Evolutionary conservation across 1,284 basidiomycete genomes (phyloP).

Genomic region (Sparassis latifolia): DNA sequence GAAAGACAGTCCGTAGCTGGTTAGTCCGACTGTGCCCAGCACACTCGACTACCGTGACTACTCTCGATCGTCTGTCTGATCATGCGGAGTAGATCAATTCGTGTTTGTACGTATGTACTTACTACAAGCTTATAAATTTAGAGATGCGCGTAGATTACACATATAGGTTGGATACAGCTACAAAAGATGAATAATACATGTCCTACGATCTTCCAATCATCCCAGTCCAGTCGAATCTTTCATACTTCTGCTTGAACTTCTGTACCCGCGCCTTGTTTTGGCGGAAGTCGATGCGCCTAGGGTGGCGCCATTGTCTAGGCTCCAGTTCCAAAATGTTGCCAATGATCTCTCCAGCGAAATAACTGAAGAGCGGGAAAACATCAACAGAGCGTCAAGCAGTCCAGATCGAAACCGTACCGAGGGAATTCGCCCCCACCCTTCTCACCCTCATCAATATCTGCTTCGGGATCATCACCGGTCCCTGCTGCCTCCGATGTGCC

Average conservation of each 20-base stretch:
- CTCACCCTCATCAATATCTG: constrained; percentile 72
- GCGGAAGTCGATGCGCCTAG: constrained; percentile 65
- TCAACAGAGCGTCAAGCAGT: background rate
- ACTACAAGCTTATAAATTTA: too few relatives aligned
- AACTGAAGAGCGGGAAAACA: constrained; percentile 40
- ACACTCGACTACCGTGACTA: too few relatives aligned
- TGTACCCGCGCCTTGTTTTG: constrained; percentile 67
- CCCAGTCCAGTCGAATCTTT: constrained; percentile 75
- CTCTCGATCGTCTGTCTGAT: too few relatives aligned
- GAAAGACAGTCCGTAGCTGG: too few relatives aligned
- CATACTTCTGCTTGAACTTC: constrained; percentile 63
- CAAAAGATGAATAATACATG: too few relatives aligned
- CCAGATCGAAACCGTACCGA: constrained; percentile 41
- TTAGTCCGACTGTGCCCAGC: too few relatives aligned
- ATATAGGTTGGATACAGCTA: too few relatives aligned
- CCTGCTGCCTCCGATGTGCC: constrained; percentile 66
- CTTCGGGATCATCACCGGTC: constrained; percentile 55
- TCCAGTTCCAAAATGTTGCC: constrained; percentile 88
- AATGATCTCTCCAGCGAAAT: constrained; percentile 93
- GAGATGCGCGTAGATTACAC: too few relatives aligned
- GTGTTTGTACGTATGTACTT: too few relatives aligned
- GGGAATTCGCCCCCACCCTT: constrained; percentile 88
- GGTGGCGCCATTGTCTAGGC: constrained; percentile 81
- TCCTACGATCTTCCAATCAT: constrained; percentile 39
- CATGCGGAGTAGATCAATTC: too few relatives aligned